These are phyloP conservation scores for Neonectria hederae DNA, from an alignment of 2,329 filamentous ascomycete species.

Conservation along the genomic window DNA sequence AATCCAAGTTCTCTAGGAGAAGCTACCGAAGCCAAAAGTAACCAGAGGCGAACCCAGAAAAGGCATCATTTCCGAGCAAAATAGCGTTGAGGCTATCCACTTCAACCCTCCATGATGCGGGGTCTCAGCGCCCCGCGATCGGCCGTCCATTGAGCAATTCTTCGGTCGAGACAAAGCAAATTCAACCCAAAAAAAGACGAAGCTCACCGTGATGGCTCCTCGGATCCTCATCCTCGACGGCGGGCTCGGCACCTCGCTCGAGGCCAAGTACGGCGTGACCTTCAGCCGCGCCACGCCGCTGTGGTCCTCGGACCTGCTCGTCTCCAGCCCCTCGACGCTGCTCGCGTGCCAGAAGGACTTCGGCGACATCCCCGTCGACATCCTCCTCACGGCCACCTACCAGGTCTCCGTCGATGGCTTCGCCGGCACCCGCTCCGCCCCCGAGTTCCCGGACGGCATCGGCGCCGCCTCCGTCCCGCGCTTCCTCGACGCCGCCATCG, in stretches of 20 bases:
- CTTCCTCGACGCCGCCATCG: conserved; percentile 56
- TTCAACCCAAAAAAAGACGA: background rate
- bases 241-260: conserved; percentile 73
- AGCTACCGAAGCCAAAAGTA: background rate
- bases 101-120: conserved; percentile 6
- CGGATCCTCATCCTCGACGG: conserved; percentile 68
- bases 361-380: conserved; percentile 64
- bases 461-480: conserved; percentile 48
- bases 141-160: conserved; percentile 1
- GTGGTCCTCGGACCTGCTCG: conserved; percentile 74
- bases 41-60: too few species aligned
- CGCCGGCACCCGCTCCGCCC: conserved; percentile 54
- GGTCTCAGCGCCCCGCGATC: conserved; percentile 19
- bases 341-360: conserved; percentile 66
- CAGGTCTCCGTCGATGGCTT: conserved; percentile 69
- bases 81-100: conserved; percentile 8
- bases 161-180: background rate
- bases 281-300: conserved; percentile 67
- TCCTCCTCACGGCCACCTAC: conserved; percentile 75
- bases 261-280: conserved; percentile 62
- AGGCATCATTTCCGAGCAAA: background rate
- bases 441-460: conserved; percentile 55
- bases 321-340: conserved; percentile 62
- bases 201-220: conserved; percentile 36
- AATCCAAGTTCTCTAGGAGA: too few species aligned